phyloP scores from a whole-genome alignment of 2,329 filamentous ascomycete genomes.

The Aciculosporium take region DNA sequence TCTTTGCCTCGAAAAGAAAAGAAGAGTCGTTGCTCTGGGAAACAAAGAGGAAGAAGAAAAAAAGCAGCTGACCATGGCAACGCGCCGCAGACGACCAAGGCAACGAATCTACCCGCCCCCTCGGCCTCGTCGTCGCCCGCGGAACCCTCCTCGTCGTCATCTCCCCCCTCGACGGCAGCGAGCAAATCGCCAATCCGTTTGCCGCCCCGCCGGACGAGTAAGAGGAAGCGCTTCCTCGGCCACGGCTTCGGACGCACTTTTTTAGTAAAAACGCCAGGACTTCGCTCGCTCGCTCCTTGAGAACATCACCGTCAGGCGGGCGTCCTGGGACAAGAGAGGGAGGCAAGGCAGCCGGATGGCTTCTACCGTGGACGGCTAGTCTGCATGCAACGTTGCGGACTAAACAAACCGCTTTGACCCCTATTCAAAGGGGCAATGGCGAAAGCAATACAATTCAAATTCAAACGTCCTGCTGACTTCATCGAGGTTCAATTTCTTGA shows the following conservation, averaged over 20 bases:
- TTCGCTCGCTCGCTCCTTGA: too few species aligned
- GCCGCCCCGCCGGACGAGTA: constrained; percentile 37
- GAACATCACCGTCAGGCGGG: too few species aligned
- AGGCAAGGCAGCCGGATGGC: too few species aligned
- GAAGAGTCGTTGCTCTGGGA: too few species aligned
- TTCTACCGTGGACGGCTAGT: too few species aligned
- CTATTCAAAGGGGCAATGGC: too few species aligned
- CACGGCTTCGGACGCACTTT: neutral
- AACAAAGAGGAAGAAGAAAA: neutral
- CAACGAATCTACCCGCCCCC: constrained; percentile 65
- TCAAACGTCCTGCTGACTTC: too few species aligned
- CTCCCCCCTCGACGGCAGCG: constrained; percentile 84
- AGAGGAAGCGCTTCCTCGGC: neutral
- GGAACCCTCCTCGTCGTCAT: constrained; percentile 88
- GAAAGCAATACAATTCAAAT: too few species aligned
- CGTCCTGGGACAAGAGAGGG: too few species aligned
- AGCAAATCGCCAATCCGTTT: constrained; percentile 93
- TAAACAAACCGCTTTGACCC: too few species aligned
- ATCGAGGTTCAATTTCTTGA: neutral
- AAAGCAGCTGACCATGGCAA: neutral
- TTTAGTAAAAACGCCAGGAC: neutral
- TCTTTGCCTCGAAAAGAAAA: too few species aligned
- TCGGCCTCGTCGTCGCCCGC: constrained; percentile 78
- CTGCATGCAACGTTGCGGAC: neutral
- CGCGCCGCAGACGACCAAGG: constrained; percentile 66